These are phyloP conservation scores for Trametes maxima DNA, from an alignment of 768 basidiomycete species.

Conservation along the genomic window DNA sequence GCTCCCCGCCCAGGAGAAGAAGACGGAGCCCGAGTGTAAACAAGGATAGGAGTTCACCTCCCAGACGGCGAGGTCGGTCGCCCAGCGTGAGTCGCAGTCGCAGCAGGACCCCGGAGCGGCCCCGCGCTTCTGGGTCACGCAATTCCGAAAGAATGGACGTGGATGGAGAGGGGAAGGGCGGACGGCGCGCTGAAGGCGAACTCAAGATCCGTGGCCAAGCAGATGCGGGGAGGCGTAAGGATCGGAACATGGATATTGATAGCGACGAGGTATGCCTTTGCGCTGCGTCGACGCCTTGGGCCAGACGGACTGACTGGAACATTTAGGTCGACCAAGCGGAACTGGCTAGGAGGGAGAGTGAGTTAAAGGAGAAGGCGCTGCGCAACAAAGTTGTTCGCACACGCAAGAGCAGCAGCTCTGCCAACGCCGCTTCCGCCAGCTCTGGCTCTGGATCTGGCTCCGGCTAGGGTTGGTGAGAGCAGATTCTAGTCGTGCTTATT, in stretches of 20 bases:
- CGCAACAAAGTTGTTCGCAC: constrained; percentile 82
- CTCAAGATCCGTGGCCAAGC: constrained; percentile 79
- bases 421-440: background rate
- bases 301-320: background rate
- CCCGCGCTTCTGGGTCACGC: background rate
- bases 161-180: constrained; percentile 29
- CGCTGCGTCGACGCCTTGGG: background rate
- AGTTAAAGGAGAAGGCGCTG: constrained; percentile 78
- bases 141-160: constrained; percentile 27
- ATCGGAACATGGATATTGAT: constrained; percentile 51
- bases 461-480: background rate
- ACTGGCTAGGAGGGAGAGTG: constrained; percentile 71
- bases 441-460: constrained; percentile 3
- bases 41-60: constrained; percentile 34
- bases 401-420: constrained; percentile 48
- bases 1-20: constrained; percentile 36
- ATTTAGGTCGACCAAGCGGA: constrained; percentile 39
- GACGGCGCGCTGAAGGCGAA: constrained; percentile 42
- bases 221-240: constrained; percentile 51
- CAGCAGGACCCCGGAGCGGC: constrained; percentile 20
- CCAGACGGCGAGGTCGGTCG: constrained; percentile 32
- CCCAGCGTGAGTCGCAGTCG: constrained; percentile 24
- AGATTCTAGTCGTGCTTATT: too few relatives aligned
- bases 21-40: constrained; percentile 43
- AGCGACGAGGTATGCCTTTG: constrained; percentile 22